phyloP scores from a whole-genome alignment of 495 filamentous ascomycete species.

The Penicillium soppii region DNA sequence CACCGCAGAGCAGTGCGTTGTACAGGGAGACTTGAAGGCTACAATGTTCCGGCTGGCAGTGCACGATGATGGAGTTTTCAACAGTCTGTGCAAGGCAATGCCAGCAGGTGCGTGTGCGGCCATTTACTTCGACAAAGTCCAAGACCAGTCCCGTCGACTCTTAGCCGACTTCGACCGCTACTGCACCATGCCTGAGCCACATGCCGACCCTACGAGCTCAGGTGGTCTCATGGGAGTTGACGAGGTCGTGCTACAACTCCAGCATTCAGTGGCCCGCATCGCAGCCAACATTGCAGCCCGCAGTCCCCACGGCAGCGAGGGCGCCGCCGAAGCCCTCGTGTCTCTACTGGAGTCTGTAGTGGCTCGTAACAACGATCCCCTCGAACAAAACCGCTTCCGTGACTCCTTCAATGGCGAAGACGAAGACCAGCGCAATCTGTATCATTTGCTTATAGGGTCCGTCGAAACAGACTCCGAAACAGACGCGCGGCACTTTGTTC shows the following conservation, averaged over 20 bases:
- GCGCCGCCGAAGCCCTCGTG: slow-evolving; percentile 42
- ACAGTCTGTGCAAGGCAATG: slow-evolving; percentile 47
- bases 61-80: slow-evolving; percentile 45
- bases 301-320: slow-evolving; percentile 37
- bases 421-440: slow-evolving; percentile 50
- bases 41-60: slow-evolving; percentile 53
- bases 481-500: slow-evolving; percentile 37
- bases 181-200: slow-evolving; percentile 34
- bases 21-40: slow-evolving; percentile 49
- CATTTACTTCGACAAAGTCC: slow-evolving; percentile 49
- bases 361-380: slow-evolving; percentile 45
- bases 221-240: slow-evolving; percentile 23
- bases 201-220: slow-evolving; percentile 14
- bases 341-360: slow-evolving; percentile 43
- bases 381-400: slow-evolving; percentile 38
- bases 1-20: slow-evolving; percentile 44
- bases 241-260: slow-evolving; percentile 35
- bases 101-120: slow-evolving; percentile 45
- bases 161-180: slow-evolving; percentile 45
- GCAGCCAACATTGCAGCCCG: slow-evolving; percentile 35
- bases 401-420: slow-evolving; percentile 40
- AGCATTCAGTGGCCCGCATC: slow-evolving; percentile 34
- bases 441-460: slow-evolving; percentile 46
- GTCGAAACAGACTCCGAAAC: slow-evolving; percentile 29
- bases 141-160: slow-evolving; percentile 34